phyloP scores from a whole-genome alignment of 768 basidiomycete genomes.

The Suillus brevipes region DNA sequence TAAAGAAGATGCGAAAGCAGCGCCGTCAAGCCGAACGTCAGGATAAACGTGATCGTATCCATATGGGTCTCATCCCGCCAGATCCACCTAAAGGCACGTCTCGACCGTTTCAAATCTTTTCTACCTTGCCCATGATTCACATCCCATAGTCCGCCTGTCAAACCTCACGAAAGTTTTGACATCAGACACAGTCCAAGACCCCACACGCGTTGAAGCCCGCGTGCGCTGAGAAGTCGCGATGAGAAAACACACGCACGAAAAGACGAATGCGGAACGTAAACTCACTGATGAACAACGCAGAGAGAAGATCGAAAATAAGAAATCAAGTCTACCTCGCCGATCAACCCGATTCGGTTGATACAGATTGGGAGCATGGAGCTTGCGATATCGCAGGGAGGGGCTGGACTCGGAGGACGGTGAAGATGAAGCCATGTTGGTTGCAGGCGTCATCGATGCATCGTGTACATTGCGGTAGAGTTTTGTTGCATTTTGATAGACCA shows the following conservation, averaged over 20 bases:
- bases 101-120: too few relatives aligned
- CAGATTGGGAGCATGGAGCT: too few relatives aligned
- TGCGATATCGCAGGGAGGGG: too few relatives aligned
- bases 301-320: conserved; percentile 86
- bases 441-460: too few relatives aligned
- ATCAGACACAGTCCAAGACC: conserved; percentile 94
- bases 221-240: conserved; percentile 92
- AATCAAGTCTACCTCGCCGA: too few relatives aligned
- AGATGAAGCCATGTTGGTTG: too few relatives aligned
- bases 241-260: conserved; percentile 86
- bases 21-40: conserved; percentile 84
- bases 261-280: conserved; percentile 91
- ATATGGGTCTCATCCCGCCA: conserved; percentile 94
- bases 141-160: conserved; percentile 73
- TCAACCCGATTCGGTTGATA: too few relatives aligned
- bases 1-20: conserved; percentile 96
- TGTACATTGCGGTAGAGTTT: too few relatives aligned
- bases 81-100: conserved; percentile 87
- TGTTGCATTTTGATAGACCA: too few relatives aligned
- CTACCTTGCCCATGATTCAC: not conserved
- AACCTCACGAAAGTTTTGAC: conserved; percentile 99
- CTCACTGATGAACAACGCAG: conserved; percentile 86
- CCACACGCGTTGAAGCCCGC: conserved; percentile 94
- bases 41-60: conserved; percentile 91
- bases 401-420: too few relatives aligned